Percentiles rank a stretch among this genome's conserved stretches.
These are phyloP conservation scores for Alternaria sp. DNA, from an alignment of 2,329 filamentous ascomycete genomes.

Conservation along the genomic window DNA sequence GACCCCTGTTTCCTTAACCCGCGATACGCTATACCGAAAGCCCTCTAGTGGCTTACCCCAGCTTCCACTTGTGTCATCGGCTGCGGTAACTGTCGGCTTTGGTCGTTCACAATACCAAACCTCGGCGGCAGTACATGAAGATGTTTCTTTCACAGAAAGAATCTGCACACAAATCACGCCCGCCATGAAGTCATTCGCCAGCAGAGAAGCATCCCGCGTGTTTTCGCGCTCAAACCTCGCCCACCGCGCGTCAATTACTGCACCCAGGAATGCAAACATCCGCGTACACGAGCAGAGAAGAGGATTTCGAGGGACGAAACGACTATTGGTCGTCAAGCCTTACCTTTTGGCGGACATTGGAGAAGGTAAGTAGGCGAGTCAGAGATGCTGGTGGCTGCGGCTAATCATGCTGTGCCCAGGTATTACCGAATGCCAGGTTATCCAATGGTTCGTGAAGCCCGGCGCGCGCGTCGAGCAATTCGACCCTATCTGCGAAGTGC, in stretches of 20 bases:
- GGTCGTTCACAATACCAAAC: constrained; percentile 20
- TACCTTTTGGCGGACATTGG: constrained; percentile 86
- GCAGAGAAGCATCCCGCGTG: constrained; percentile 39
- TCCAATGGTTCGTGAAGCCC: constrained; percentile 99
- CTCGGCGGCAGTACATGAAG: constrained; percentile 27
- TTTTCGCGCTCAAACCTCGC: constrained; percentile 29
- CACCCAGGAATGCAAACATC: constrained; percentile 25
- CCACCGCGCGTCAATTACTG: constrained; percentile 31
- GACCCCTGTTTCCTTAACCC: constrained; percentile 23
- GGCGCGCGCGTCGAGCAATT: constrained; percentile 97
- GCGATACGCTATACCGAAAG: constrained; percentile 15
- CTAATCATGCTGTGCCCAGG: constrained; percentile 59
- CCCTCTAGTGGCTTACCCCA: constrained; percentile 20
- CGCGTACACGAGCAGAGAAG: constrained; percentile 34
- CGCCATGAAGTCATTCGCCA: constrained; percentile 41
- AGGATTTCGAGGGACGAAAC: constrained; percentile 49
- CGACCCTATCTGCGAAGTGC: constrained; percentile 96
- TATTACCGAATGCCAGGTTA: constrained; percentile 97
- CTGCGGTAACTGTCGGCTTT: constrained; percentile 26
- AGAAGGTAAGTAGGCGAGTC: constrained; percentile 65
- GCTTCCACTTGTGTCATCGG: constrained; percentile 22
- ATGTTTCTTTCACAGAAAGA: constrained; percentile 29
- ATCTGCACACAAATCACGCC: constrained; percentile 11
- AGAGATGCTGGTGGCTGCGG: background rate
- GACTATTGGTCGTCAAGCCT: constrained; percentile 68